Evolutionary conservation across 179 eudicot species (phyloP), one percentile per base, ranked within the genome.

Genomic region (Silene noctiflora): DNA sequence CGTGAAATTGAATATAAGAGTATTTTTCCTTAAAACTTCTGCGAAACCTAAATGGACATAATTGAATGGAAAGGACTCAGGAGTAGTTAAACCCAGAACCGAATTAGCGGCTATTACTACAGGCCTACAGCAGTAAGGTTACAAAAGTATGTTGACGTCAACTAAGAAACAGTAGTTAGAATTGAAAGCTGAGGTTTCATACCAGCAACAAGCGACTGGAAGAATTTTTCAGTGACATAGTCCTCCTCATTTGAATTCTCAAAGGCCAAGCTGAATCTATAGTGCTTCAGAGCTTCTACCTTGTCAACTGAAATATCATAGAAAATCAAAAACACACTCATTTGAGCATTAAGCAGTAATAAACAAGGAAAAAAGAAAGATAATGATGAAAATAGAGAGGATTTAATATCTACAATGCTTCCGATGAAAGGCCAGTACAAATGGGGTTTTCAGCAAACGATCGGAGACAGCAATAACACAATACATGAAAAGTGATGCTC

Each of bases 201-300:
- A 94, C 98, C 98, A 78, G 98, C 96, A 72, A 94, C 98, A 73
- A 94, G 98, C 59, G 98, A 94, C 85, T 94, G 98, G 77, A 94
- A 94, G 83, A 87, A 94, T 76, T 94, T 94, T 79, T 94, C 98
- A 33, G 98, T 94, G 33, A 94, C 98, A 82, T 94, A 94, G 75
- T 94, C 98, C 85, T 94, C 97, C 87, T 93, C 98, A 53, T 93
- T 92, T 19, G 98, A 93, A 77, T 94, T 94, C 84, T 94, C 98
- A 81, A 94, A 94, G 72, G 98, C 97, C 90, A 94, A 83, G 86
- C 98, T 94, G 73, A 94, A 94, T 81, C 89, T 94, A 85, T 92
- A 94, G 67, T 69, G 90, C 89, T 86, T 94, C 81, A 94, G 71
- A 72, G 97, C 64, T 81, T 87, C 89, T 62, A 94, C 90, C 87